Evolutionary conservation across 495 filamentous ascomycete genomes (phyloP).

Genomic region (Hypomontagnella monticulosa): DNA sequence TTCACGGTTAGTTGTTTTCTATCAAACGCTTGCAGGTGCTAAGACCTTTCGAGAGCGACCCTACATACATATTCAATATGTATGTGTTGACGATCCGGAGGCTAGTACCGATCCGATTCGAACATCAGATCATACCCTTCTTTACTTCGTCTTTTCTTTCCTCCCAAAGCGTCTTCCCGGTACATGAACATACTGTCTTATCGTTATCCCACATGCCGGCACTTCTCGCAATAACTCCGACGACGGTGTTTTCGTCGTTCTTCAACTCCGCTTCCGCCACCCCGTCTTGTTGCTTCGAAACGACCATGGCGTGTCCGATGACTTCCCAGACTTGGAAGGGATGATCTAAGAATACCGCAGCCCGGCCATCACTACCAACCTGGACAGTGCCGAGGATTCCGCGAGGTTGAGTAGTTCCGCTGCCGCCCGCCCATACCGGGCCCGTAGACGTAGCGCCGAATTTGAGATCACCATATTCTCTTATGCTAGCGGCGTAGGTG

Average conservation of each 20-base stretch:
- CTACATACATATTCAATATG: not conserved
- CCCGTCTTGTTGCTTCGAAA: constrained; percentile 67
- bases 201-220: constrained; percentile 98
- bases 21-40: not conserved
- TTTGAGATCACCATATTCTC: constrained; percentile 90
- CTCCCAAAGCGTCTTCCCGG: constrained; percentile 97
- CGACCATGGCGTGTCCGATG: constrained; percentile 88
- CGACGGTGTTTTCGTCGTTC: constrained; percentile 82
- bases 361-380: constrained; percentile 73
- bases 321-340: constrained; percentile 92
- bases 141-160: constrained; percentile 89
- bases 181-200: constrained; percentile 94
- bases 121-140: constrained; percentile 77
- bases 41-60: constrained; percentile 11
- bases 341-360: constrained; percentile 80
- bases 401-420: constrained; percentile 54
- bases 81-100: constrained; percentile 14
- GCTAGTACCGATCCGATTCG: constrained; percentile 11
- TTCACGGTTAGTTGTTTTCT: not conserved
- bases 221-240: constrained; percentile 92
- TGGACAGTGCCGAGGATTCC: constrained; percentile 79
- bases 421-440: constrained; percentile 72
- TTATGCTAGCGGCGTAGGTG: constrained; percentile 81
- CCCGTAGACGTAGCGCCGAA: constrained; percentile 82
- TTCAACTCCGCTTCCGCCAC: constrained; percentile 59